Evolutionary conservation across 2,329 filamentous ascomycete species (phyloP).

Genomic region (Neonectria punicea): DNA sequence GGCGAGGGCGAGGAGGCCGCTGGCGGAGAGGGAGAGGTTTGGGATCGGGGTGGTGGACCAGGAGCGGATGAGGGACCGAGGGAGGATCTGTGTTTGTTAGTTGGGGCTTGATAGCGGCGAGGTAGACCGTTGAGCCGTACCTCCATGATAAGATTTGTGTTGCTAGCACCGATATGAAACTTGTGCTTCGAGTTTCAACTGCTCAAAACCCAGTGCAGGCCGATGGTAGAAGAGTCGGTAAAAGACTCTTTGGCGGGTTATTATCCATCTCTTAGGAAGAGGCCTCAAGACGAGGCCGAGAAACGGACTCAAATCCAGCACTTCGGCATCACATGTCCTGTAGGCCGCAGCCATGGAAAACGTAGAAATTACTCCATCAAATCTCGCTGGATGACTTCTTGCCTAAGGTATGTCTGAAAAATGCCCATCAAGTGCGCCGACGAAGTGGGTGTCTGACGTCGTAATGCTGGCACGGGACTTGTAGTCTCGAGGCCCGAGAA

Average conservation of each 20-base stretch:
- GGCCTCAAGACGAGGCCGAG: neutral
- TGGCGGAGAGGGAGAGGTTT: slow-evolving; percentile 57
- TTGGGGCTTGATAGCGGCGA: neutral
- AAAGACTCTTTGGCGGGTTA: neutral
- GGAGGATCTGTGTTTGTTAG: neutral
- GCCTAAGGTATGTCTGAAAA: neutral
- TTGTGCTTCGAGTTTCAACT: neutral
- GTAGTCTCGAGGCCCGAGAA: slow-evolving; percentile 10
- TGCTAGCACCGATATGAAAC: neutral
- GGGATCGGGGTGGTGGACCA: slow-evolving; percentile 60
- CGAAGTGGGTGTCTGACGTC: slow-evolving; percentile 9
- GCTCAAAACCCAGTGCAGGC: neutral
- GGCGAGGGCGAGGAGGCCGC: slow-evolving; percentile 68
- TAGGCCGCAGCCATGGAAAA: slow-evolving; percentile 15
- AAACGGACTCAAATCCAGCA: neutral
- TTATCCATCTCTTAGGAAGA: neutral
- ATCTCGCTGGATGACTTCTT: neutral
- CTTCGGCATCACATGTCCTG: slow-evolving; percentile 17
- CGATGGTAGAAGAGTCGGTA: neutral
- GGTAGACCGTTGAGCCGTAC: neutral
- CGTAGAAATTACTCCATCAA: neutral
- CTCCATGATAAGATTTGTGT: neutral
- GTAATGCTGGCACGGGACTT: slow-evolving; percentile 30
- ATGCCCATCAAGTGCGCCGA: neutral
- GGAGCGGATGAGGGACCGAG: slow-evolving; percentile 48